Percentiles rank a stretch among this genome's conserved stretches.
Conservation (phyloP, 768 basidiomycete species). For the Pleurotus citrinopileatus region DNA sequence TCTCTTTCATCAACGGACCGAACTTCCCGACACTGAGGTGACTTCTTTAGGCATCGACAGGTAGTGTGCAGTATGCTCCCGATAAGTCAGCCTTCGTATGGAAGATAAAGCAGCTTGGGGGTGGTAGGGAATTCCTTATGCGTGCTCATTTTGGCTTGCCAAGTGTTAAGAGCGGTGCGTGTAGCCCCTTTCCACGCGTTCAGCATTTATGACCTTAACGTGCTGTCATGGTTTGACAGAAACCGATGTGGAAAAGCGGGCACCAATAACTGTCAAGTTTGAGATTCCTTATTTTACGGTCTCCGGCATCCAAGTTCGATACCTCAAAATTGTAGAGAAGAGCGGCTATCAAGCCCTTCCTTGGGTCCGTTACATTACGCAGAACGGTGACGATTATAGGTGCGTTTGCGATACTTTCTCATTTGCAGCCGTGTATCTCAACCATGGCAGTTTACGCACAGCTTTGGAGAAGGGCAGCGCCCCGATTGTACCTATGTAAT, state of each 20-base stretch:
- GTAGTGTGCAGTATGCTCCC: constrained; percentile 94
- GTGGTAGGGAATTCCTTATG: constrained; percentile 96
- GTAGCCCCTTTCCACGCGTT: neutral
- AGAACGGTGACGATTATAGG: constrained; percentile 93
- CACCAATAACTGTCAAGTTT: constrained; percentile 95
- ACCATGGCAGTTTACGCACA: constrained; percentile 54
- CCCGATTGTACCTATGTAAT: constrained; percentile 57
- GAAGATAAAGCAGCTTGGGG: constrained; percentile 98
- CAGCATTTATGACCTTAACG: neutral
- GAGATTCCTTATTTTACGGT: constrained; percentile 99
- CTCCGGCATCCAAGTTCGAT: constrained; percentile 95
- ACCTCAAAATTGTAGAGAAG: constrained; percentile 98
- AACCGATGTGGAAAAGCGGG: constrained; percentile 82
- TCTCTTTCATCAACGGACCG: neutral
- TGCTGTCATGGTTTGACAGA: constrained; percentile 28
- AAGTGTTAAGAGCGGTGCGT: constrained; percentile 84
- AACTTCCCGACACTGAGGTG: neutral
- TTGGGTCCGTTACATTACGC: constrained; percentile 94
- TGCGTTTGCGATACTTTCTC: constrained; percentile 22
- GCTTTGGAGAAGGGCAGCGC: constrained; percentile 73
- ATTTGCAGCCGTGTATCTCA: neutral
- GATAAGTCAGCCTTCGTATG: constrained; percentile 98
- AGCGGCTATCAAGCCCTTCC: constrained; percentile 95
- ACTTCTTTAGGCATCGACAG: constrained; percentile 76
- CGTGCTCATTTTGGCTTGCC: constrained; percentile 97